These are phyloP conservation scores for Gaultheria prostrata DNA, from an alignment of 148 eudicot species.

Conservation along the genomic window DNA sequence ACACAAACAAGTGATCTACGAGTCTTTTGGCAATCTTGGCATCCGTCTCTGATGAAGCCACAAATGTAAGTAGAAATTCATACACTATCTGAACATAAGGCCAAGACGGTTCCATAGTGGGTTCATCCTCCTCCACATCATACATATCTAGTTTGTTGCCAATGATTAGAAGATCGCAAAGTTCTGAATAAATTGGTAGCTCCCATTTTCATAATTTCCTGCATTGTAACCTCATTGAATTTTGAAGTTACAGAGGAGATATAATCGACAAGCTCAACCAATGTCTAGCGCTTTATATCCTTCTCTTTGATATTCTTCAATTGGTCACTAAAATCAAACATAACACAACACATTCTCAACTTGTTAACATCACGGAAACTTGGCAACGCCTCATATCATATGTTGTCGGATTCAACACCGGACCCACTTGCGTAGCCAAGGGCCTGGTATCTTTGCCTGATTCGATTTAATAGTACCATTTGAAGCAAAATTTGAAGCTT, in stretches of 20 bases:
- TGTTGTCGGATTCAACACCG: not conserved
- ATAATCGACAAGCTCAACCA: conserved; percentile 52
- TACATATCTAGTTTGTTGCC: conserved; percentile 35
- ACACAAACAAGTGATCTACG: conserved; percentile 43
- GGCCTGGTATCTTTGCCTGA: conserved; percentile 10
- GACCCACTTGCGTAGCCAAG: conserved; percentile 7
- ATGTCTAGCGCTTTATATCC: conserved; percentile 46
- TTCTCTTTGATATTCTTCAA: conserved; percentile 42
- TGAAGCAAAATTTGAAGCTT: too few species aligned
- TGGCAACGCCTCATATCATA: conserved; percentile 48
- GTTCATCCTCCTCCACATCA: conserved; percentile 54
- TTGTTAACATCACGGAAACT: conserved; percentile 45
- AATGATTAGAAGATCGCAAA: conserved; percentile 32
- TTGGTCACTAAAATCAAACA: conserved; percentile 50
- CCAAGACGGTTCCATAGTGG: conserved; percentile 52
- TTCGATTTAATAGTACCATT: conserved; percentile 10
- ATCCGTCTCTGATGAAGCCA: conserved; percentile 45
- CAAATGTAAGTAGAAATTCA: conserved; percentile 44
- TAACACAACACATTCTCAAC: conserved; percentile 41
- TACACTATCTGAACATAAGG: conserved; percentile 50
- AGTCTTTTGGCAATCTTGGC: conserved; percentile 46
- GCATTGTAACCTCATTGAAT: conserved; percentile 39
- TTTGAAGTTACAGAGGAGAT: conserved; percentile 35
- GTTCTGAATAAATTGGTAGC: conserved; percentile 48
- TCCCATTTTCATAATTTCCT: conserved; percentile 46